phyloP scores from a whole-genome alignment of 208 protist species.

The Acanthamoeba triangularis region DNA sequence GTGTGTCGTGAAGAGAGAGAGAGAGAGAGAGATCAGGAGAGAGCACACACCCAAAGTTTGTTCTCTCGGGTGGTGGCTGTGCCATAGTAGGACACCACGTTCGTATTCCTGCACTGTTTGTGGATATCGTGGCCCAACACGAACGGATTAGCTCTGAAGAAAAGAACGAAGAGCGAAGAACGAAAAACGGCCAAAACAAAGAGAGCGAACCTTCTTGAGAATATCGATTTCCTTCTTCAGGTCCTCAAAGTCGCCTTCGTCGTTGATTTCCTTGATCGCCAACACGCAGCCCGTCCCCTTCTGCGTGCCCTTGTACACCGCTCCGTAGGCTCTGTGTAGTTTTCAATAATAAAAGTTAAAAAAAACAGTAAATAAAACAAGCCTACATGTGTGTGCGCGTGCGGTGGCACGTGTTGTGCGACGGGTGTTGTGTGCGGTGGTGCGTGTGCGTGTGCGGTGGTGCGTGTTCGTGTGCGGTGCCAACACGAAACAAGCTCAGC shows the following conservation, averaged over 20 bases:
- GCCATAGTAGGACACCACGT: constrained; percentile 60
- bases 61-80: not conserved
- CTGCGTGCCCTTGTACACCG: not conserved
- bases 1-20: not conserved
- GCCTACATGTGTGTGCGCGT: too few species aligned
- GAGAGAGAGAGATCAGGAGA: not conserved
- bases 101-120: constrained; percentile 9
- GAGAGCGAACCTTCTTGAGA: not conserved
- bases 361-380: not conserved
- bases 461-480: too few species aligned
- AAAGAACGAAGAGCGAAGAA: not conserved
- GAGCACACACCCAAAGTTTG: not conserved
- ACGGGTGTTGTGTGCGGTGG: too few species aligned
- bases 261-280: constrained; percentile 17
- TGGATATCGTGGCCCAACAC: not conserved
- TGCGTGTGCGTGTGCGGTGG: too few species aligned
- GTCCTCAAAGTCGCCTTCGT: not conserved
- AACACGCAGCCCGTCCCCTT: not conserved
- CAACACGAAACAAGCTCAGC: too few species aligned
- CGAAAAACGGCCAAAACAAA: too few species aligned
- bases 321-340: not conserved
- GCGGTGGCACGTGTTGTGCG: too few species aligned
- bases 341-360: not conserved
- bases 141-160: not conserved
- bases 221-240: constrained; percentile 30